These are phyloP conservation scores for Candida buenavistaensis DNA, from an alignment of 1,139 yeast genomes.

Conservation along the genomic window DNA sequence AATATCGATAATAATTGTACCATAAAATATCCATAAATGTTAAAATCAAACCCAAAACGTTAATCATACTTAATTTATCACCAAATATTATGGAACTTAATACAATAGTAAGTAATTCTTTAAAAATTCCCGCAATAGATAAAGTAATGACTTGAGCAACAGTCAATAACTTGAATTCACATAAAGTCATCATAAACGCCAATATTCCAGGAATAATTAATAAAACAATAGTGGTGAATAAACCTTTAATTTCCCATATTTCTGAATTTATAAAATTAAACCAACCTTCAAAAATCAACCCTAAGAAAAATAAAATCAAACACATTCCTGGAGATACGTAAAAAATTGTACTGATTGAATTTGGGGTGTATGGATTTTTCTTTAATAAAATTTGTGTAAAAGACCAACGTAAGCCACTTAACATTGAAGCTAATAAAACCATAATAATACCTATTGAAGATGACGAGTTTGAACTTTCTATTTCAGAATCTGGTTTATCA, in stretches of 20 bases:
- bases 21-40: slow-evolving; percentile 77
- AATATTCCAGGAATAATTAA: slow-evolving; percentile 79
- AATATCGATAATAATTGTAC: slow-evolving; percentile 68
- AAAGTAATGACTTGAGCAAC: slow-evolving; percentile 84
- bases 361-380: slow-evolving; percentile 52
- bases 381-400: slow-evolving; percentile 80
- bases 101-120: slow-evolving; percentile 81
- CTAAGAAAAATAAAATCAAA: slow-evolving; percentile 56
- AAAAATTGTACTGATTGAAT: slow-evolving; percentile 81
- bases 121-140: slow-evolving; percentile 89
- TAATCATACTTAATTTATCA: slow-evolving; percentile 66
- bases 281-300: slow-evolving; percentile 68
- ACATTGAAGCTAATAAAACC: slow-evolving; percentile 74
- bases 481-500: slow-evolving; percentile 30
- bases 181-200: slow-evolving; percentile 87
- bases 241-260: slow-evolving; percentile 65
- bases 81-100: slow-evolving; percentile 72
- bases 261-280: slow-evolving; percentile 48
- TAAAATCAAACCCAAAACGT: slow-evolving; percentile 73
- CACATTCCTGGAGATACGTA: slow-evolving; percentile 87
- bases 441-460: slow-evolving; percentile 61
- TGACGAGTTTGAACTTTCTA: no score
- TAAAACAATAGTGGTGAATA: slow-evolving; percentile 52
- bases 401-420: slow-evolving; percentile 94
- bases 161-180: slow-evolving; percentile 82